Base-by-base conservation (phyloP, 305 asterid genomes). In the Coffea humblotiana region DNA sequence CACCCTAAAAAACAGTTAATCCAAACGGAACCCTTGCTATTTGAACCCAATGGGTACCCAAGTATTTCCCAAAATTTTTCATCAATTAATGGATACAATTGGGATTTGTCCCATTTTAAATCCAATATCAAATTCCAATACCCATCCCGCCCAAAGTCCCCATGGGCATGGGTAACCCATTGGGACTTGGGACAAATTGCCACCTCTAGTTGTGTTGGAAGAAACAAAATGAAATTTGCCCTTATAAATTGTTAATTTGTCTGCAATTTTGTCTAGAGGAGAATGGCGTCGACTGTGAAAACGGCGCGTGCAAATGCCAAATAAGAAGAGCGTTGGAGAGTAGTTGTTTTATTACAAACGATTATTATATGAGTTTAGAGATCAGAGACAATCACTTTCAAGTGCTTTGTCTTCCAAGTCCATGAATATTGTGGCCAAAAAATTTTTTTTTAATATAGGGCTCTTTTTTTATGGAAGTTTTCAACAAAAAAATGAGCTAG, bases 351-450 rank as follows among this genome's bases (percentile, higher is more conserved):
- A 71, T 64, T 52, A 15, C 61, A 23, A 77, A 78, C 72, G 80
- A 71, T 82, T 90, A 85, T 80, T 77, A 54, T 75, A 88, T 81
- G 78, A 82, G 82, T 84, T 89, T 29, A 21, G 74, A 88, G 84
- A 88, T 83, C 80, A 87, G 71, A 88, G 88, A 86, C 90, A 86
- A 88, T 89, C 92, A 78, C 87, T 83, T 74, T 90, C 84, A 78
- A 74, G 77, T 78, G 32, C 81, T 65, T 69, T 68, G 51, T 75
- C 71, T 72, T 75, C 40, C 75, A 72, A 80, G 77, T 83, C 87
- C 74, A 85, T 60, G 82, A 78, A 87, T 73, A 79, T 86, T 75
- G 80, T 77, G 79, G 74, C 72, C 66, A 79, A 70, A 79, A 84
- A 84, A 83, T 71, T 81, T 2, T 2, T 37, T 2, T 2, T 2